These are phyloP conservation scores for Paracoccidioides lutzii DNA, from an alignment of 2,329 filamentous ascomycete species.

Conservation along the genomic window DNA sequence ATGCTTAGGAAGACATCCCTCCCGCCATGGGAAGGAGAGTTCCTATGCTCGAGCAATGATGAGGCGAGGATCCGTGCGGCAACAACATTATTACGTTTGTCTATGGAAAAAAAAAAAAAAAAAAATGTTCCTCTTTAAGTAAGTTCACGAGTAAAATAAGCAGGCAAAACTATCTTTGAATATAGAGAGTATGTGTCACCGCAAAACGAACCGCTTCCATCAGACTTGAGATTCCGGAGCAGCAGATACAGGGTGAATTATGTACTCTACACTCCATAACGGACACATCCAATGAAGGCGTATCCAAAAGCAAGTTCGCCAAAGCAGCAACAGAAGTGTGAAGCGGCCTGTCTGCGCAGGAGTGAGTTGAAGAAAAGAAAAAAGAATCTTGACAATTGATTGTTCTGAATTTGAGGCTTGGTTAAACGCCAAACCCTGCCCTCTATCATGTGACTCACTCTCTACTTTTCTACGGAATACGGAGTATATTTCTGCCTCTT, in stretches of 20 bases:
- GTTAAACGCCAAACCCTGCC: not conserved
- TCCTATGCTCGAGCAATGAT: too few relatives aligned
- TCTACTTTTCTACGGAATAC: not conserved
- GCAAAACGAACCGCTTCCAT: slow-evolving; percentile 71
- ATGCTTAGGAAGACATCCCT: too few relatives aligned
- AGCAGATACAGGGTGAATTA: slow-evolving; percentile 70
- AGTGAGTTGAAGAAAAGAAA: slow-evolving; percentile 21
- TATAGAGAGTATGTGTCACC: slow-evolving; percentile 48
- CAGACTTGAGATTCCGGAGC: slow-evolving; percentile 58
- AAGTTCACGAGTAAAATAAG: not conserved
- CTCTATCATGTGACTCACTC: not conserved
- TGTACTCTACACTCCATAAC: slow-evolving; percentile 50
- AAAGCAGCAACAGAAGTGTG: slow-evolving; percentile 18
- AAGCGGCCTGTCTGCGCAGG: slow-evolving; percentile 24
- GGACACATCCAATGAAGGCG: slow-evolving; percentile 43
- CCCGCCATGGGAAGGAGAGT: too few relatives aligned
- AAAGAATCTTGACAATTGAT: slow-evolving; percentile 9
- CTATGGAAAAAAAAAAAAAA: too few relatives aligned
- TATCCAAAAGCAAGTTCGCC: slow-evolving; percentile 24
- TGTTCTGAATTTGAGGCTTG: not conserved
- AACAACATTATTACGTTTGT: too few relatives aligned
- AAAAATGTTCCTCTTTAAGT: too few relatives aligned
- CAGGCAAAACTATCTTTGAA: not conserved
- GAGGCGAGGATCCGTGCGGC: too few relatives aligned
- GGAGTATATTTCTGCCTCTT: not conserved